A percentile compares a stretch with the other conserved stretches of the same genome.
Conservation (phyloP, 768 basidiomycete genomes). For the Termitomyces heimii region DNA sequence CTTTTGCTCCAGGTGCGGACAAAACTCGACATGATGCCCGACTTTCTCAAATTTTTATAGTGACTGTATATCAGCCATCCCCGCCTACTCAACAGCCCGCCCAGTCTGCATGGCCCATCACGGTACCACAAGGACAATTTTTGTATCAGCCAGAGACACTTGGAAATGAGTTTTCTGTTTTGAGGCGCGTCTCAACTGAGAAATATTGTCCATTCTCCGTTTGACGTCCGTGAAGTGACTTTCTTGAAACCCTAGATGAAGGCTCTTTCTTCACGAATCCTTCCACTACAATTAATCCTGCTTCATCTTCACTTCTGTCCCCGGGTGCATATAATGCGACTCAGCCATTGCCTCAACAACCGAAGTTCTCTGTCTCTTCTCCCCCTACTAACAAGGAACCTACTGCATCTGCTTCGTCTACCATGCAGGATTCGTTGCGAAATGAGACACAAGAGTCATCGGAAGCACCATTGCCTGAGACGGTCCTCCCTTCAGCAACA, state of each 20-base stretch:
- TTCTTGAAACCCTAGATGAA: slow-evolving; percentile 84
- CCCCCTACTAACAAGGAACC: slow-evolving; percentile 5
- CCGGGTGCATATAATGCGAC: slow-evolving; percentile 31
- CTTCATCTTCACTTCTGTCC: slow-evolving; percentile 42
- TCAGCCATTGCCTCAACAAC: slow-evolving; percentile 4
- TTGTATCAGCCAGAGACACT: slow-evolving; percentile 69
- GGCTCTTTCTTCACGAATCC: slow-evolving; percentile 74
- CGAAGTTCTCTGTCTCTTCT: slow-evolving; percentile 10
- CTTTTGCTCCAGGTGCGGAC: slow-evolving; percentile 41
- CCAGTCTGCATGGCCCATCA: slow-evolving; percentile 48
- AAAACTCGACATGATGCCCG: neutral
- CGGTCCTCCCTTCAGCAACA: slow-evolving; percentile 65
- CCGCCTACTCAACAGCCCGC: slow-evolving; percentile 22
- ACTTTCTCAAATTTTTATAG: slow-evolving; percentile 15
- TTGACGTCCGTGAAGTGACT: slow-evolving; percentile 49
- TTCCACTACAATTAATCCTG: slow-evolving; percentile 15
- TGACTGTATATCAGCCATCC: slow-evolving; percentile 31
- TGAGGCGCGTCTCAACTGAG: slow-evolving; percentile 47
- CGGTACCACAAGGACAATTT: slow-evolving; percentile 41
- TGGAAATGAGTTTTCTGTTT: slow-evolving; percentile 78
- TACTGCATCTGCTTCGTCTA: neutral
- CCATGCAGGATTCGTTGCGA: neutral
- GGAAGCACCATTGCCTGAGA: slow-evolving; percentile 29
- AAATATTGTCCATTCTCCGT: neutral
- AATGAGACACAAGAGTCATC: slow-evolving; percentile 12